Conservation (phyloP, 1,284 basidiomycete genomes). For the Singerocomus inundabilis region DNA sequence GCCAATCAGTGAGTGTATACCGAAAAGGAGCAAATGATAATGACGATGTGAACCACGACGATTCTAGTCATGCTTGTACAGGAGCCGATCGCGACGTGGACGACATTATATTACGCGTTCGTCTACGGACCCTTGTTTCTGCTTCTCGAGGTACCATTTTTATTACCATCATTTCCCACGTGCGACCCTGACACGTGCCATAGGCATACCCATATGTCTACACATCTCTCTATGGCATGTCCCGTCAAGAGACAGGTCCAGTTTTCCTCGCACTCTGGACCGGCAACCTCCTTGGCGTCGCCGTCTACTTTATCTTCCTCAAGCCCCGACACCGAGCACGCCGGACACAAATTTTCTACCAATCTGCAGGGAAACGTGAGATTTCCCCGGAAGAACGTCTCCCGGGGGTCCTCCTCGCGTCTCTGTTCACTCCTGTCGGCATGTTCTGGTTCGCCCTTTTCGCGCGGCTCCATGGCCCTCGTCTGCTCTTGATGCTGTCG, state of each 20-base stretch:
- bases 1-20: conserved; percentile 23
- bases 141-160: conserved; percentile 24
- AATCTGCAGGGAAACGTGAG: conserved; percentile 19
- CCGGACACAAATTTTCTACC: conserved; percentile 5
- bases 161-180: neutral
- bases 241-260: conserved; percentile 23
- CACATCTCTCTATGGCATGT: conserved; percentile 21
- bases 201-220: conserved; percentile 27
- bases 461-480: conserved; percentile 11
- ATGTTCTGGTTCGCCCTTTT: conserved; percentile 30
- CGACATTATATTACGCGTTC: conserved; percentile 29
- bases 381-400: conserved; percentile 29
- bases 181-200: neutral
- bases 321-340: conserved; percentile 23
- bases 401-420: conserved; percentile 24
- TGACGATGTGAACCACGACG: neutral
- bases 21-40: neutral
- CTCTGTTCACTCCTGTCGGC: conserved; percentile 26
- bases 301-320: conserved; percentile 22
- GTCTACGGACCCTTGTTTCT: conserved; percentile 30
- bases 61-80: conserved; percentile 25
- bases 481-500: conserved; percentile 17
- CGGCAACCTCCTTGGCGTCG: conserved; percentile 26
- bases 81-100: conserved; percentile 31
- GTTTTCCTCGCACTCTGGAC: conserved; percentile 27